phyloP scores from a whole-genome alignment of 768 basidiomycete genomes.

The Trametes villosa region DNA sequence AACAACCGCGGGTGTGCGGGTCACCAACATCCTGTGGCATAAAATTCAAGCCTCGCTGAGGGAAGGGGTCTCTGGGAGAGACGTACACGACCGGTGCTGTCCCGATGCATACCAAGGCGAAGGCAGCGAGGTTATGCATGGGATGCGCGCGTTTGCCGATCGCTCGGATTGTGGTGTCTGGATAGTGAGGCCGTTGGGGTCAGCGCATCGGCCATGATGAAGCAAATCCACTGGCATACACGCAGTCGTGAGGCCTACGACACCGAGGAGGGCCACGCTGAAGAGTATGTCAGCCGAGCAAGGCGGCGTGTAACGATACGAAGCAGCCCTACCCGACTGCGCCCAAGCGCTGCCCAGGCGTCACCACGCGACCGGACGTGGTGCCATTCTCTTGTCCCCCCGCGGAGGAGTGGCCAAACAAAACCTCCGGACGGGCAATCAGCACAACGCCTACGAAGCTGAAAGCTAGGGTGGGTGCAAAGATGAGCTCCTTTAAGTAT shows the following conservation, averaged over 20 bases:
- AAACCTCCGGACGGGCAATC: constrained; percentile 74
- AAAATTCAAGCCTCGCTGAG: background rate
- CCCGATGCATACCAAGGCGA: constrained; percentile 58
- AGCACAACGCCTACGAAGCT: constrained; percentile 79
- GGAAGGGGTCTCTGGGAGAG: background rate
- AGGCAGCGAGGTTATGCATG: constrained; percentile 71
- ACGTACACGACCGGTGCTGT: constrained; percentile 37
- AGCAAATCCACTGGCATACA: constrained; percentile 48
- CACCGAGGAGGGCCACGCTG: constrained; percentile 67
- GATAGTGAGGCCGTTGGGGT: background rate
- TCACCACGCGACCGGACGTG: constrained; percentile 1
- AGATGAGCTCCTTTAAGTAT: background rate
- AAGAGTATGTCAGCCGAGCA: background rate
- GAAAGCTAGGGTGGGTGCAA: constrained; percentile 41
- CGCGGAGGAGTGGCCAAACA: constrained; percentile 56
- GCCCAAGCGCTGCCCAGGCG: constrained; percentile 46
- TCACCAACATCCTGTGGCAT: constrained; percentile 45
- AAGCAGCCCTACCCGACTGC: constrained; percentile 56
- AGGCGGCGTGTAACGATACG: background rate
- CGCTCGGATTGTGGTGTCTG: constrained; percentile 59
- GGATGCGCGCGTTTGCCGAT: constrained; percentile 81
- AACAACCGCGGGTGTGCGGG: constrained; percentile 46
- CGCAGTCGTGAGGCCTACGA: constrained; percentile 66
- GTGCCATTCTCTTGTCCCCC: background rate
- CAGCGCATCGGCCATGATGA: background rate